Evolutionary conservation across 2,329 filamentous ascomycete genomes (phyloP).

Genomic region (Colletotrichum sojae): DNA sequence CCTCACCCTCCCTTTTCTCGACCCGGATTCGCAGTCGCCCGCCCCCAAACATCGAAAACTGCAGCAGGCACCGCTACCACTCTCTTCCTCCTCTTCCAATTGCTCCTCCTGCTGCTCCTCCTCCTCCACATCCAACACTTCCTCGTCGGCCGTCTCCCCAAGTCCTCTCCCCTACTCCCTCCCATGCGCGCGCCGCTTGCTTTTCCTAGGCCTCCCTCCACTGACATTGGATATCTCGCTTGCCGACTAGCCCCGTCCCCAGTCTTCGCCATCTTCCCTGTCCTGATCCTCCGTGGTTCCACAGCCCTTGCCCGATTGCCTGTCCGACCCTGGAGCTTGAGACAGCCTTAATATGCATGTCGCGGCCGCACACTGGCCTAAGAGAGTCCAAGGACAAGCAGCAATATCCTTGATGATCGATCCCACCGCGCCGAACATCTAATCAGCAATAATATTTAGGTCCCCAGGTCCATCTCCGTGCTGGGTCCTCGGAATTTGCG

Average conservation of each 20-base stretch:
- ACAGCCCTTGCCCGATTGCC: slow-evolving; percentile 36
- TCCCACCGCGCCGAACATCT: slow-evolving; percentile 37
- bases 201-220: slow-evolving; percentile 29
- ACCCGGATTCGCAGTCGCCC: background rate
- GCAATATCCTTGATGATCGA: slow-evolving; percentile 40
- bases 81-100: background rate
- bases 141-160: background rate
- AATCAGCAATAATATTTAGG: slow-evolving; percentile 37
- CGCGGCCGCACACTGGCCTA: slow-evolving; percentile 35
- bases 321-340: slow-evolving; percentile 39
- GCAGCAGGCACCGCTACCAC: background rate
- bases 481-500: slow-evolving; percentile 33
- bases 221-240: slow-evolving; percentile 41
- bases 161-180: slow-evolving; percentile 1
- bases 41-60: slow-evolving; percentile 3
- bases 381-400: slow-evolving; percentile 31
- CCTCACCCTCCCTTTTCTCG: slow-evolving; percentile 3
- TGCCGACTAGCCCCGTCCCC: slow-evolving; percentile 38
- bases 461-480: slow-evolving; percentile 33
- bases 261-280: slow-evolving; percentile 41
- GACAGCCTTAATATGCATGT: slow-evolving; percentile 41
- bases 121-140: slow-evolving; percentile 5
- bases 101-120: background rate
- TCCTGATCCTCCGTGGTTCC: slow-evolving; percentile 38
- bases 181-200: slow-evolving; percentile 21